These are phyloP conservation scores for Apiotrichum brassicae DNA, from an alignment of 1,284 basidiomycete species.

Conservation along the genomic window DNA sequence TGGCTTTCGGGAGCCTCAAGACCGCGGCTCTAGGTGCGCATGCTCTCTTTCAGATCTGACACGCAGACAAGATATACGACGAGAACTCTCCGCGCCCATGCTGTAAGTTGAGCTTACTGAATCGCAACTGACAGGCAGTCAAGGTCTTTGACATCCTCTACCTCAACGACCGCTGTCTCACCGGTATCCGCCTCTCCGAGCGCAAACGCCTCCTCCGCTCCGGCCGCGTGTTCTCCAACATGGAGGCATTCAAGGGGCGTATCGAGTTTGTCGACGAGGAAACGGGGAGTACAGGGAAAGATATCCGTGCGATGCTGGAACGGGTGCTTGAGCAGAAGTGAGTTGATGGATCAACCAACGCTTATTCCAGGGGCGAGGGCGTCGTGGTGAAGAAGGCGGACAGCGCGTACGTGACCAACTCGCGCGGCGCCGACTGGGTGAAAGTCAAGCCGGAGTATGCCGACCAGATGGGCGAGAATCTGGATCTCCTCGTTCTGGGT, in stretches of 20 bases:
- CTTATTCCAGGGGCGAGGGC: slow-evolving; percentile 65
- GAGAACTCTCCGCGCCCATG: slow-evolving; percentile 73
- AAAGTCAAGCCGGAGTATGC: slow-evolving; percentile 88
- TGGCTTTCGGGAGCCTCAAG: slow-evolving; percentile 87
- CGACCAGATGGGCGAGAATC: slow-evolving; percentile 52
- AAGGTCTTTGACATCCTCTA: slow-evolving; percentile 90
- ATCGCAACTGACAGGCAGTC: slow-evolving; percentile 52
- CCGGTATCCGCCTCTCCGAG: slow-evolving; percentile 42
- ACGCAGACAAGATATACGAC: slow-evolving; percentile 61
- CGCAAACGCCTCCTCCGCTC: slow-evolving; percentile 44
- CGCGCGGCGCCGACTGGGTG: slow-evolving; percentile 81
- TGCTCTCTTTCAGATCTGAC: slow-evolving; percentile 2
- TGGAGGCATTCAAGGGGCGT: slow-evolving; percentile 57
- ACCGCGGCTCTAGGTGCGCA: slow-evolving; percentile 69
- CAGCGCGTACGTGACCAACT: slow-evolving; percentile 73
- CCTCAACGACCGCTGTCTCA: slow-evolving; percentile 55
- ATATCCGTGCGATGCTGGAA: slow-evolving; percentile 71
- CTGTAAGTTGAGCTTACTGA: slow-evolving; percentile 54
- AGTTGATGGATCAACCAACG: slow-evolving; percentile 7
- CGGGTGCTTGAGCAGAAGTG: slow-evolving; percentile 63
- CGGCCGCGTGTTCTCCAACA: slow-evolving; percentile 33
- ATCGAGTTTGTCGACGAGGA: slow-evolving; percentile 69
- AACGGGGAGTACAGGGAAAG: slow-evolving; percentile 66
- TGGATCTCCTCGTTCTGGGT: slow-evolving; percentile 83
- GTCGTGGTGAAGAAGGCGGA: slow-evolving; percentile 80